Evolutionary conservation across 306 rosid species (phyloP).

Genomic region (Trifolium fragiferum): DNA sequence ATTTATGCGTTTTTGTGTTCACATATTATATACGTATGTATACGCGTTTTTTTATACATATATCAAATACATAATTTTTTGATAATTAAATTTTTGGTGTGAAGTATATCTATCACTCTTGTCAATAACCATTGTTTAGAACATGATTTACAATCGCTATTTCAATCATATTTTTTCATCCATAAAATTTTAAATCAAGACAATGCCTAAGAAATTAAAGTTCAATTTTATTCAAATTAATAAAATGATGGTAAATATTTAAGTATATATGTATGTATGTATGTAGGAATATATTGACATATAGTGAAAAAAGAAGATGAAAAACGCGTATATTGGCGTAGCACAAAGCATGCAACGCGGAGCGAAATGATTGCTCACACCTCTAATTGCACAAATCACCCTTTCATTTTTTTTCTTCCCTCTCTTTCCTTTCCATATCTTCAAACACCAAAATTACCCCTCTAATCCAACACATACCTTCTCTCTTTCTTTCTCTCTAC

Average conservation of each 20-base stretch:
- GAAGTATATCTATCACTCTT: neutral
- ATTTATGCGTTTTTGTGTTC: too few relatives aligned
- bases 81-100: too few relatives aligned
- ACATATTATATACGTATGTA: neutral
- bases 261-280: too few relatives aligned
- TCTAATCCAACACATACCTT: conserved; percentile 14
- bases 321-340: conserved; percentile 59
- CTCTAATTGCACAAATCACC: conserved; percentile 51
- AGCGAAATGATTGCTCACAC: conserved; percentile 70
- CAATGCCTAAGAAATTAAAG: neutral
- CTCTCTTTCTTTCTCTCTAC: conserved; percentile 1
- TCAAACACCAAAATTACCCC: conserved; percentile 37
- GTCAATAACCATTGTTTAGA: too few relatives aligned
- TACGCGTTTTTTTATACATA: neutral
- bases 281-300: too few relatives aligned
- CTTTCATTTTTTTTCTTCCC: neutral
- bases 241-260: too few relatives aligned
- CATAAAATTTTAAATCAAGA: neutral
- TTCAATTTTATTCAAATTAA: too few relatives aligned
- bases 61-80: too few relatives aligned
- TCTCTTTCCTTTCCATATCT: conserved; percentile 9
- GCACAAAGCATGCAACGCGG: conserved; percentile 78
- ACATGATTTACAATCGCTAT: too few relatives aligned
- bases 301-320: conserved; percentile 32
- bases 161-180: neutral